phyloP scores from a whole-genome alignment of 2,329 filamentous ascomycete species.

The Fusarium subtropicale region DNA sequence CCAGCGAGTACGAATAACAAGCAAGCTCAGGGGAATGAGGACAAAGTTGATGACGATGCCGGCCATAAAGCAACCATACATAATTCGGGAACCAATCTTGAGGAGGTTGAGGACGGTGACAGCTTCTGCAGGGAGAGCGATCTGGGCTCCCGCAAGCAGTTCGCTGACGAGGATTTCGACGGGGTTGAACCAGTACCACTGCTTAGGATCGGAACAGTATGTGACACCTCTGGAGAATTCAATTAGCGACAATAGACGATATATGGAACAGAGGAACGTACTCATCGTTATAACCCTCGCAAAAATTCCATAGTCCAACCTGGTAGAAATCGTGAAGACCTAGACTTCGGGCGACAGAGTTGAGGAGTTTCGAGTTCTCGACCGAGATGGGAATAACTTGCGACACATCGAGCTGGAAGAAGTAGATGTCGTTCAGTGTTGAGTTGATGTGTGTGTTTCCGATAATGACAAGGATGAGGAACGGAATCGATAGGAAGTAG shows the following conservation, averaged over 20 bases:
- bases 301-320: slow-evolving; percentile 91
- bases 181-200: slow-evolving; percentile 91
- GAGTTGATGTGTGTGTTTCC: slow-evolving; percentile 75
- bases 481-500: slow-evolving; percentile 80
- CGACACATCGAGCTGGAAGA: slow-evolving; percentile 85
- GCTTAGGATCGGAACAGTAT: slow-evolving; percentile 75
- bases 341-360: slow-evolving; percentile 85
- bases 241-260: slow-evolving; percentile 53
- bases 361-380: slow-evolving; percentile 80
- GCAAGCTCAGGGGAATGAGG: slow-evolving; percentile 73
- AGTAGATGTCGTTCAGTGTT: slow-evolving; percentile 78
- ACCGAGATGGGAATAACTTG: slow-evolving; percentile 81
- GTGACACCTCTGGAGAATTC: slow-evolving; percentile 72
- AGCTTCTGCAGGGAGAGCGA: slow-evolving; percentile 81
- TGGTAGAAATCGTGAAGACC: slow-evolving; percentile 96
- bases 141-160: slow-evolving; percentile 83
- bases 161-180: slow-evolving; percentile 83
- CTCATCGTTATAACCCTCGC: slow-evolving; percentile 82
- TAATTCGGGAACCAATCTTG: slow-evolving; percentile 79
- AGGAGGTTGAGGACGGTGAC: slow-evolving; percentile 80
- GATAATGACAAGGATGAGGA: slow-evolving; percentile 82
- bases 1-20: slow-evolving; percentile 67
- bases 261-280: slow-evolving; percentile 47
- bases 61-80: slow-evolving; percentile 89
- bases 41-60: slow-evolving; percentile 77